Evolutionary conservation across 805 yeast genomes (phyloP).

Genomic region (Brettanomyces bruxellensis): DNA sequence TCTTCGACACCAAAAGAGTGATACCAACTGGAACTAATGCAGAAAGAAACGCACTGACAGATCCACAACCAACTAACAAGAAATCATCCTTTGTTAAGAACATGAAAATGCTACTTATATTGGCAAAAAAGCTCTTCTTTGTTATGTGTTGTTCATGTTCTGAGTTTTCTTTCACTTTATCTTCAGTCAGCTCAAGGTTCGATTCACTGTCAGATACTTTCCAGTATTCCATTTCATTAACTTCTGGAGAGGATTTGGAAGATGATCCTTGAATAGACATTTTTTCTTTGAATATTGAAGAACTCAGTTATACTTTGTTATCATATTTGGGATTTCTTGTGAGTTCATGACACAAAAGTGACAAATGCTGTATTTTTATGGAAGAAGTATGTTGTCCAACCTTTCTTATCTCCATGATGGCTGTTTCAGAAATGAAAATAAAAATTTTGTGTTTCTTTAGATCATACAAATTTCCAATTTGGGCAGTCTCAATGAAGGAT

Average conservation of each 20-base stretch:
- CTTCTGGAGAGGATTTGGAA: background rate
- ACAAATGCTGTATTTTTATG: background rate
- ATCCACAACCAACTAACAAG: conserved; percentile 11
- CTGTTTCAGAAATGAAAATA: background rate
- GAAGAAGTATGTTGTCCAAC: background rate
- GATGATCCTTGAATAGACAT: background rate
- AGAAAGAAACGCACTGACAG: conserved; percentile 30
- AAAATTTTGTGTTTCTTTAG: background rate
- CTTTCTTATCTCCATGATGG: no score
- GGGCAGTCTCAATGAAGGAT: conserved; percentile 1
- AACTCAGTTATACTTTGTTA: no score
- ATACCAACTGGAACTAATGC: conserved; percentile 52
- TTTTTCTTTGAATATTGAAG: background rate
- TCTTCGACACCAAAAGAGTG: conserved; percentile 57
- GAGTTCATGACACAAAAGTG: background rate
- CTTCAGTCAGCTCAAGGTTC: background rate
- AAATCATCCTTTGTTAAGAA: conserved; percentile 21
- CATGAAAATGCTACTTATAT: conserved; percentile 9
- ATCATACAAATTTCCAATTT: conserved; percentile 1
- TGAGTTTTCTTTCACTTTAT: no score
- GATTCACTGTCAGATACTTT: background rate
- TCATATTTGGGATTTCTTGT: no score
- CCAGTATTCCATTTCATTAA: background rate
- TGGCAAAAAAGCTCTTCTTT: no score
- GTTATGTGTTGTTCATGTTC: no score